Conservation (phyloP, 208 protist species). For the Wallacemonas sp. region DNA sequence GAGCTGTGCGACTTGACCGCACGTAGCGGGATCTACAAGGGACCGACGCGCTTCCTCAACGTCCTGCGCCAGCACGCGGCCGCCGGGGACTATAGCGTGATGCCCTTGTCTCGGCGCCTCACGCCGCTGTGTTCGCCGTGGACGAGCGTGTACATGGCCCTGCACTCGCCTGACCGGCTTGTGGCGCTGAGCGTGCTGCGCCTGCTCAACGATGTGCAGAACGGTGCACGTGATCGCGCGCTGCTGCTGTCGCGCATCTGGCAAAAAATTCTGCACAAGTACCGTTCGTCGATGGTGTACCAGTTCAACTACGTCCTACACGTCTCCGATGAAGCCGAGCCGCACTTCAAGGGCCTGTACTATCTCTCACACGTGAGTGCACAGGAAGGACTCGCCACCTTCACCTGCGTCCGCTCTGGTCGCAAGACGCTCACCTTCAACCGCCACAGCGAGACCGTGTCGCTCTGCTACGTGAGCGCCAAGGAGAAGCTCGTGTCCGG, state of each 20-base stretch:
- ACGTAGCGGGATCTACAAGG: conserved; percentile 71
- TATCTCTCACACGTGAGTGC: conserved; percentile 48
- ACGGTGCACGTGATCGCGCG: conserved; percentile 45
- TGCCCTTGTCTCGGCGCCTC: conserved; percentile 73
- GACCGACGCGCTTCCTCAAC: conserved; percentile 46
- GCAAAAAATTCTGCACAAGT: conserved; percentile 63
- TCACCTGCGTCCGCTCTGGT: conserved; percentile 67
- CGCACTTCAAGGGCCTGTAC: conserved; percentile 72
- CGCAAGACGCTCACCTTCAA: conserved; percentile 79
- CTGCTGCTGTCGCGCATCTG: conserved; percentile 35
- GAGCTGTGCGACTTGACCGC: conserved; percentile 65
- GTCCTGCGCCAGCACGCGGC: conserved; percentile 39
- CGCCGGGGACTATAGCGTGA: conserved; percentile 48
- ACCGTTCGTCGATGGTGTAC: conserved; percentile 41
- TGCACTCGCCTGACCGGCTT: conserved; percentile 74
- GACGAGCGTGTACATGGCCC: conserved; percentile 62
- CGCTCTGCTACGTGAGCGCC: conserved; percentile 46
- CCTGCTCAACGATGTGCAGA: conserved; percentile 45
- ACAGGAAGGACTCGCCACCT: conserved; percentile 50
- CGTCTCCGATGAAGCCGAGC: conserved; percentile 52
- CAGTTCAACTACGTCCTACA: conserved; percentile 82
- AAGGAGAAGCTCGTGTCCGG: conserved; percentile 43
- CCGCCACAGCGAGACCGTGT: conserved; percentile 30
- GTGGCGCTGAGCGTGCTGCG: conserved; percentile 56
- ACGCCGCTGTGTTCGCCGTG: conserved; percentile 62